Percentiles rank a stretch among this genome's conserved stretches.
Evolutionary conservation across 225 moss, liverwort and hornwort genomes (phyloP).

Genomic region (Thuidium tamariscinum): DNA sequence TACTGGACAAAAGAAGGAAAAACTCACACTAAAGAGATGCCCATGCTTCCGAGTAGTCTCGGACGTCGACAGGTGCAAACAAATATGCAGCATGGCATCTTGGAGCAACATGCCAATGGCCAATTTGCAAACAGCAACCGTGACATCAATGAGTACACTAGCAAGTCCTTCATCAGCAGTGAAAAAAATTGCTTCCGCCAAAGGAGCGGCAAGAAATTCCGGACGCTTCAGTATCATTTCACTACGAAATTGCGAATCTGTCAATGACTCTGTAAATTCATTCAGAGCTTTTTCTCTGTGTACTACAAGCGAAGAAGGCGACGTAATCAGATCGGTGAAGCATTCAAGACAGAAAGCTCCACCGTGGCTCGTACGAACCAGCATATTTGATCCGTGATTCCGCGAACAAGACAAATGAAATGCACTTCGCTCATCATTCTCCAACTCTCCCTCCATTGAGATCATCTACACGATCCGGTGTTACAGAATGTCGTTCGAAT

Average conservation of each 20-base stretch:
- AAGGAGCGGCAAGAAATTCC: constrained; percentile 40
- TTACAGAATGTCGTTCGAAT: background rate
- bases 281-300: constrained; percentile 36
- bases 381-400: constrained; percentile 18
- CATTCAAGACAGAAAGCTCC: constrained; percentile 57
- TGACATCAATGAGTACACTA: constrained; percentile 24
- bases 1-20: background rate
- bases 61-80: constrained; percentile 30
- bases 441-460: constrained; percentile 11
- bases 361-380: constrained; percentile 12
- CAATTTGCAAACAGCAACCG: constrained; percentile 37
- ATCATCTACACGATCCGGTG: background rate
- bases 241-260: constrained; percentile 35
- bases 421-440: constrained; percentile 1
- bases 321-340: constrained; percentile 37
- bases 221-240: constrained; percentile 33
- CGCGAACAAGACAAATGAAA: constrained; percentile 8
- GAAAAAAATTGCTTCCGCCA: constrained; percentile 50
- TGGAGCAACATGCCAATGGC: constrained; percentile 36
- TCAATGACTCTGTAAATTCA: constrained; percentile 37
- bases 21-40: constrained; percentile 51
- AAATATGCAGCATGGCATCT: constrained; percentile 45
- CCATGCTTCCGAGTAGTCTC: constrained; percentile 34
- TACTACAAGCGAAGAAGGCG: constrained; percentile 42
- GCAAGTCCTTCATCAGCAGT: constrained; percentile 31